Evolutionary conservation across 192 early-diverging fungal genomes (phyloP).

Genomic region (Glomus cerebriforme): DNA sequence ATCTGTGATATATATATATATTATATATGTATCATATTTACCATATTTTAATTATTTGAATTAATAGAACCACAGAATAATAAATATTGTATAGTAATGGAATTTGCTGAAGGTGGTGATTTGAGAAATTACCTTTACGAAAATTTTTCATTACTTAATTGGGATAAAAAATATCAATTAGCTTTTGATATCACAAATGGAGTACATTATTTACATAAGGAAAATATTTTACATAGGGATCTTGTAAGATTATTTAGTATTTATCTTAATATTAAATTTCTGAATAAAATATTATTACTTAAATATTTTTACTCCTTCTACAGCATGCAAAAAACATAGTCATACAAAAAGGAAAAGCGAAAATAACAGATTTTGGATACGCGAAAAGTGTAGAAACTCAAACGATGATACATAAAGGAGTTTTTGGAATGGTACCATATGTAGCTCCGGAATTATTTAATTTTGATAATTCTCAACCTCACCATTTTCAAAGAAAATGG

Average conservation of each 20-base stretch:
- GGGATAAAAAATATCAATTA: neutral
- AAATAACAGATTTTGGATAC: slow-evolving; percentile 20
- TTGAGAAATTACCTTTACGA: neutral
- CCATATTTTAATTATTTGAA: too few species aligned
- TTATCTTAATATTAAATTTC: too few species aligned
- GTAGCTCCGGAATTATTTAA: neutral
- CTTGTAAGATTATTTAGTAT: neutral
- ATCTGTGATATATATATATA: too few species aligned
- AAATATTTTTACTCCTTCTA: neutral
- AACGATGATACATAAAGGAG: neutral
- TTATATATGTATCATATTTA: too few species aligned
- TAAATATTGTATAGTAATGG: neutral
- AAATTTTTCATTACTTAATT: neutral
- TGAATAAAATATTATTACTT: too few species aligned
- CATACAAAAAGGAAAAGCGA: neutral
- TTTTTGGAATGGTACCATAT: neutral
- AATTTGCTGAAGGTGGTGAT: neutral
- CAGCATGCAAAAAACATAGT: slow-evolving; percentile 2
- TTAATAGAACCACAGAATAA: neutral
- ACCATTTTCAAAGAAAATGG: neutral
- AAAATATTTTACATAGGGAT: neutral
- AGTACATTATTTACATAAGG: neutral
- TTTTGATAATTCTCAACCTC: too few species aligned
- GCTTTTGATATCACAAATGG: neutral
- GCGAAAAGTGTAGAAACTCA: neutral